Evolutionary conservation across 192 early-diverging fungal genomes (phyloP), one percentile per base, ranked within the genome.

Genomic region (Coemansia sp.): DNA sequence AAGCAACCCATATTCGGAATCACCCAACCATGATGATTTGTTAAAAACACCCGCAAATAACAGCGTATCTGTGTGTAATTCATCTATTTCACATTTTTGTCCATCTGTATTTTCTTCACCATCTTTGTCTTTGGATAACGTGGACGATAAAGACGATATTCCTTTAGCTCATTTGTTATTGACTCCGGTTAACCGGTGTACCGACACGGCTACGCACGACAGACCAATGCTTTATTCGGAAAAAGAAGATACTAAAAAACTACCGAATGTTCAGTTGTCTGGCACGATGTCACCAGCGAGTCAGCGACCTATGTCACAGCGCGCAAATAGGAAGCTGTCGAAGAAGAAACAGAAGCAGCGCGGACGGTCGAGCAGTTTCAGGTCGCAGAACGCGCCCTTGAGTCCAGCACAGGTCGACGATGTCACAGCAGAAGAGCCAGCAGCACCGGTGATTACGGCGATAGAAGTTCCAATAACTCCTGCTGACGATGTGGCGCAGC

Each of bases 311-410:
- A 45, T 16, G 10, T 45, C 42, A 12, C 51, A 16, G 51, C 51
- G 51, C 51, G 7, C 51, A 54, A 63, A 14, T 30, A 32, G 32
- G 14, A 63, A 10, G 12, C 63, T 56, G 29, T 8, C 38, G 17
- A 28, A 38, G 25, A 49, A 59, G 52, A 48, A 66, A 45, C 55
- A 67, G 28, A 14, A 56, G 36, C 48, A 33, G 36, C 31, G 30
- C 32, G 12, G 56, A 45, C 42, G 42, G 12, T 45, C 42, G 14
- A 45, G 17, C 14, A 45, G 42, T 5, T 3, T 45, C 42, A 45
- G 14, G 42, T 45, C 42, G 3, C 42, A 45, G 42, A 45, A 16
- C 14, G 42, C 14, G 42, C 42, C 42, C 0, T 16, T 12, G 12
- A 12, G 7, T 5, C 42, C 42, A 12, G 10, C 42, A 16, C 42